phyloP scores from a whole-genome alignment of 164 flowering plant species.

The Magnolia changhungtana region DNA sequence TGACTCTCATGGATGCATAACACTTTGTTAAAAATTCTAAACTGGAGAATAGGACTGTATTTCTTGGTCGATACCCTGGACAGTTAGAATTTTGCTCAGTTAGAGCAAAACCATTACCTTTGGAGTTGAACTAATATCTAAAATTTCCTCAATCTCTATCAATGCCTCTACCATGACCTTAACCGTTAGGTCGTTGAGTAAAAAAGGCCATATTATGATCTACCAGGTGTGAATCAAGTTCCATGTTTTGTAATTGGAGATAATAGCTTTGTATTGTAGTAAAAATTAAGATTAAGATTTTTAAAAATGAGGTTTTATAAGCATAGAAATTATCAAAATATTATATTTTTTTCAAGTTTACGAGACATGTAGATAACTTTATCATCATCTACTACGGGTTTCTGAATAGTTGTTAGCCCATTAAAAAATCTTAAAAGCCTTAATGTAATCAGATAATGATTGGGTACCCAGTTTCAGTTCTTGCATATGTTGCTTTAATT shows the following conservation, averaged over 20 bases:
- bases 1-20: too few relatives aligned
- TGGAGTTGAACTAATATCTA: too few relatives aligned
- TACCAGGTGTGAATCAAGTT: not conserved
- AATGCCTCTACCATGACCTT: too few relatives aligned
- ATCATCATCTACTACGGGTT: not conserved
- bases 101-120: too few relatives aligned
- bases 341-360: not conserved
- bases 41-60: too few relatives aligned
- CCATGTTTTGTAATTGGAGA: not conserved
- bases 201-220: too few relatives aligned
- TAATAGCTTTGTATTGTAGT: not conserved
- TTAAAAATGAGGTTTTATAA: not conserved
- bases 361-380: not conserved
- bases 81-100: too few relatives aligned
- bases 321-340: not conserved
- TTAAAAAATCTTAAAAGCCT: not conserved
- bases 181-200: too few relatives aligned
- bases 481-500: not conserved
- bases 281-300: not conserved
- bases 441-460: not conserved
- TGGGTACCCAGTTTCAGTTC: not conserved
- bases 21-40: too few relatives aligned
- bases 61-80: too few relatives aligned
- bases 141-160: too few relatives aligned
- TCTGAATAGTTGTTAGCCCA: not conserved